Percentiles rank a stretch among this genome's conserved stretches.
Evolutionary conservation across 805 yeast genomes (phyloP).

Genomic region (Schwanniomyces yamadae): DNA sequence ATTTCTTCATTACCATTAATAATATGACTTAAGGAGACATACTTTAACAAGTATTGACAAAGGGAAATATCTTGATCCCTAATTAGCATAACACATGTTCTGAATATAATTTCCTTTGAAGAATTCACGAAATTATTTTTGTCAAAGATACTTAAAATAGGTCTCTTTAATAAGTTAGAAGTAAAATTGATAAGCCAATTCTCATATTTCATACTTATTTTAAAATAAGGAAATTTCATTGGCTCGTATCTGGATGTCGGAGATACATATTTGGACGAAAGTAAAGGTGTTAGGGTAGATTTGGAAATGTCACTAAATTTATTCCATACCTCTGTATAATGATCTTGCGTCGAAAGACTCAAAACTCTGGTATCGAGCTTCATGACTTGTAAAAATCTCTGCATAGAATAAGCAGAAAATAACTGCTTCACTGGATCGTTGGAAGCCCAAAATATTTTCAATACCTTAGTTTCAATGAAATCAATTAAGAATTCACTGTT

Average conservation of each 20-base stretch:
- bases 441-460: slow-evolving; percentile 86
- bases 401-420: slow-evolving; percentile 85
- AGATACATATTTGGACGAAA: slow-evolving; percentile 71
- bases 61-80: slow-evolving; percentile 69
- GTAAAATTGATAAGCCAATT: slow-evolving; percentile 75
- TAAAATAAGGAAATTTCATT: slow-evolving; percentile 63
- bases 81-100: slow-evolving; percentile 61
- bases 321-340: slow-evolving; percentile 49
- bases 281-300: slow-evolving; percentile 72
- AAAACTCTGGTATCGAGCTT: slow-evolving; percentile 38
- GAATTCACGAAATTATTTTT: slow-evolving; percentile 9
- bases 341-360: slow-evolving; percentile 16
- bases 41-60: slow-evolving; percentile 73
- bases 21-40: slow-evolving; percentile 64
- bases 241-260: slow-evolving; percentile 50
- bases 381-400: slow-evolving; percentile 70
- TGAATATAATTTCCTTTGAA: slow-evolving; percentile 45
- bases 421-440: slow-evolving; percentile 83
- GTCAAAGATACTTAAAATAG: slow-evolving; percentile 15
- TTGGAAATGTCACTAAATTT: slow-evolving; percentile 63
- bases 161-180: slow-evolving; percentile 58
- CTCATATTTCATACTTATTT: slow-evolving; percentile 51
- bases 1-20: slow-evolving; percentile 43
- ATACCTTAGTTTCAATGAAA: slow-evolving; percentile 67
- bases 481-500: slow-evolving; percentile 60